These are phyloP conservation scores for Linaria vulgaris DNA, from an alignment of 257 asterid genomes.

Conservation along the genomic window DNA sequence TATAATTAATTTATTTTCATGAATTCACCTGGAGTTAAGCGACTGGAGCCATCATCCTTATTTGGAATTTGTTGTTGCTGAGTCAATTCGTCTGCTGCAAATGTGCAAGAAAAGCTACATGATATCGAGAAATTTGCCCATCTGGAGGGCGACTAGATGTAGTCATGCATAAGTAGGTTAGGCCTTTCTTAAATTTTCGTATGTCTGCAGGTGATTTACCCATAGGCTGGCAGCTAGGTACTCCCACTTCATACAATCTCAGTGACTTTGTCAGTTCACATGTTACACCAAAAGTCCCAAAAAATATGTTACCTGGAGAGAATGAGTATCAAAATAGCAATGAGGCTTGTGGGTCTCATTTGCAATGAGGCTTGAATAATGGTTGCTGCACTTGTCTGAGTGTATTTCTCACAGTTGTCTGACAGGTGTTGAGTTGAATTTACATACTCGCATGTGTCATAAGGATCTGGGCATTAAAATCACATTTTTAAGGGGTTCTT, in stretches of 20 bases:
- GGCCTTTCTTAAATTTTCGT: constrained; percentile 53
- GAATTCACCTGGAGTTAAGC: constrained; percentile 53
- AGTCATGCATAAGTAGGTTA: constrained; percentile 49
- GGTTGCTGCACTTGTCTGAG: constrained; percentile 6
- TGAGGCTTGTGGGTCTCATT: constrained; percentile 27
- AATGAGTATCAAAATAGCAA: constrained; percentile 23
- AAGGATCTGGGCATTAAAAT: not conserved
- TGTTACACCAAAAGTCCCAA: constrained; percentile 32
- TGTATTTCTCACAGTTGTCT: constrained; percentile 4
- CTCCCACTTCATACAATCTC: constrained; percentile 27
- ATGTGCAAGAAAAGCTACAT: constrained; percentile 56
- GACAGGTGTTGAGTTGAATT: constrained; percentile 7
- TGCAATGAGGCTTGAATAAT: constrained; percentile 30
- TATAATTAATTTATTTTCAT: constrained; percentile 42
- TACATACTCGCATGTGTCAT: not conserved
- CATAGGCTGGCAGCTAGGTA: constrained; percentile 39
- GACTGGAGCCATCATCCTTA: constrained; percentile 68
- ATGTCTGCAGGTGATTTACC: constrained; percentile 68
- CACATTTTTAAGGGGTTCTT: no score
- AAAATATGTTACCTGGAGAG: constrained; percentile 24
- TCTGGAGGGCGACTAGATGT: constrained; percentile 51
- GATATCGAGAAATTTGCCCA: constrained; percentile 65
- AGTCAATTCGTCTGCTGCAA: constrained; percentile 59
- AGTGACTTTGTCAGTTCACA: constrained; percentile 37
- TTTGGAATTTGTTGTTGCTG: constrained; percentile 74